phyloP scores from a whole-genome alignment of 371 early-diverging fungal species.

The Lichtheimia corymbifera region DNA sequence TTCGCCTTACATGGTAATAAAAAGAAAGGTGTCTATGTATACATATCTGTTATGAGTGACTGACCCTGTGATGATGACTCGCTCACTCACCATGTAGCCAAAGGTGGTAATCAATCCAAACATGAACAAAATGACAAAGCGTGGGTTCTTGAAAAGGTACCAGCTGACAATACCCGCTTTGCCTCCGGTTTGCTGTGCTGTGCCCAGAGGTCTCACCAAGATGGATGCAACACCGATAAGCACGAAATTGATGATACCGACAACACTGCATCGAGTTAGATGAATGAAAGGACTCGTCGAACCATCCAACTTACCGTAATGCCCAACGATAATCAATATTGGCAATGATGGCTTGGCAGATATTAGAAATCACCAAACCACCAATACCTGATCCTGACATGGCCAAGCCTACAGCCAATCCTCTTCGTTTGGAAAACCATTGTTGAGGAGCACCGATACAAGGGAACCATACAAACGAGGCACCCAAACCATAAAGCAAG shows the following conservation, averaged over 20 bases:
- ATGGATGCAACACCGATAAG: slow-evolving; percentile 14
- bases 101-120: slow-evolving; percentile 31
- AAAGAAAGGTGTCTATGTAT: slow-evolving; percentile 27
- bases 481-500: slow-evolving; percentile 69
- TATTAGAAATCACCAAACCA: slow-evolving; percentile 64
- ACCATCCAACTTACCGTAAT: slow-evolving; percentile 29
- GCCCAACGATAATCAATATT: slow-evolving; percentile 65
- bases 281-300: not conserved
- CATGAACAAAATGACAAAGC: slow-evolving; percentile 28
- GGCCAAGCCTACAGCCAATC: slow-evolving; percentile 73
- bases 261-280: slow-evolving; percentile 11
- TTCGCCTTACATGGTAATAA: slow-evolving; percentile 24
- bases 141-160: slow-evolving; percentile 28
- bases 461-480: slow-evolving; percentile 69
- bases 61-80: not conserved
- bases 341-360: slow-evolving; percentile 51
- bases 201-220: slow-evolving; percentile 23
- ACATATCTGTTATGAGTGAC: not conserved
- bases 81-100: slow-evolving; percentile 27
- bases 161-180: slow-evolving; percentile 40
- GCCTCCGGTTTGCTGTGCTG: slow-evolving; percentile 38
- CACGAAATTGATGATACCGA: slow-evolving; percentile 49
- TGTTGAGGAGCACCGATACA: slow-evolving; percentile 67
- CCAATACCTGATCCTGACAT: slow-evolving; percentile 71
- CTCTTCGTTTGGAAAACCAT: slow-evolving; percentile 70